These are phyloP conservation scores for Metschnikowia lachancei DNA, from an alignment of 805 yeast genomes.

Conservation along the genomic window DNA sequence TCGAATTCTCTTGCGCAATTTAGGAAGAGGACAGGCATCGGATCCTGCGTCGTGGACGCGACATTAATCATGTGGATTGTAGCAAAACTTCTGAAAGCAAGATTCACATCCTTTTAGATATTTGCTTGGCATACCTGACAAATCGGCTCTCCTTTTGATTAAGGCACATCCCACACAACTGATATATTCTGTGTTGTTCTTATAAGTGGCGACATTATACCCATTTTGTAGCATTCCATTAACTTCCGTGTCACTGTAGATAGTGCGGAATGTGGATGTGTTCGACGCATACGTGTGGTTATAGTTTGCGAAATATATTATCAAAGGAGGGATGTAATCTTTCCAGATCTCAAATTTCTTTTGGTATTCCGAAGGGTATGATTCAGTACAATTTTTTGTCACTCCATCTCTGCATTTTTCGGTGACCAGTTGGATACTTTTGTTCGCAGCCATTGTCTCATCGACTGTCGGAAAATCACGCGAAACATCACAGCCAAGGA, in stretches of 20 bases:
- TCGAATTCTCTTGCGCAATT: background rate
- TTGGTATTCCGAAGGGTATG: background rate
- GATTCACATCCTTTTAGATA: conserved; percentile 4
- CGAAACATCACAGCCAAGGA: conserved; percentile 43
- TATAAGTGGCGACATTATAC: conserved; percentile 46
- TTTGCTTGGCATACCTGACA: background rate
- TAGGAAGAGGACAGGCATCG: conserved; percentile 3
- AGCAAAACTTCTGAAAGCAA: conserved; percentile 16
- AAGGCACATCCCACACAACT: conserved; percentile 58
- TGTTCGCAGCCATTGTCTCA: background rate
- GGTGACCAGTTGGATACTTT: background rate
- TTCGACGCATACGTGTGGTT: conserved; percentile 45
- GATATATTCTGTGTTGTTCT: conserved; percentile 40
- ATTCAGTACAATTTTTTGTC: background rate
- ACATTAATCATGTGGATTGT: conserved; percentile 5
- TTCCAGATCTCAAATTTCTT: conserved; percentile 10
- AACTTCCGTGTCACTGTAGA: conserved; percentile 46
- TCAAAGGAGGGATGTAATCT: conserved; percentile 47
- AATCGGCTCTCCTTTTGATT: conserved; percentile 38
- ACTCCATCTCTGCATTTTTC: background rate
- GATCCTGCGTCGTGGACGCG: conserved; percentile 2
- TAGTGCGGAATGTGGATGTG: conserved; percentile 57
- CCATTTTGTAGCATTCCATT: conserved; percentile 51
- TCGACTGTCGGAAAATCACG: conserved; percentile 27
- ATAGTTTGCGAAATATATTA: conserved; percentile 51